A percentile compares a stretch with the other conserved stretches of the same genome.
Evolutionary conservation across 805 yeast genomes (phyloP).

Genomic region (Saccharomycopsis capsularis): DNA sequence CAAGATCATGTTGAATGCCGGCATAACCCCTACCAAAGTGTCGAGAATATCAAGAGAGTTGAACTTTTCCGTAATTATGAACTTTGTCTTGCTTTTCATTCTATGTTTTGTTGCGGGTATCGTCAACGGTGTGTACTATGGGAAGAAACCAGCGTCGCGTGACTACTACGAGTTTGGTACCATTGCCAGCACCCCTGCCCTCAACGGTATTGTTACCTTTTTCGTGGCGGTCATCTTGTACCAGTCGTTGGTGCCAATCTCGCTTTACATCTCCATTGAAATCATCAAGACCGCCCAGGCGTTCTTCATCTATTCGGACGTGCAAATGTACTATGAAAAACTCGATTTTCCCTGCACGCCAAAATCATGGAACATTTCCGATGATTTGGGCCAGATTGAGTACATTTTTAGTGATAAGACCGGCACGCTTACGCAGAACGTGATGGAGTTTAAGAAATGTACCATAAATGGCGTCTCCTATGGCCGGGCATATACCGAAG

Average conservation of each 20-base stretch:
- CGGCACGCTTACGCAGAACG: constrained; percentile 96
- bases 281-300: constrained; percentile 80
- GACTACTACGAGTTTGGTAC: constrained; percentile 64
- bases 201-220: constrained; percentile 64
- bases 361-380: constrained; percentile 78
- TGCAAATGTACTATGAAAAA: constrained; percentile 57
- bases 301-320: constrained; percentile 70
- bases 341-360: constrained; percentile 80
- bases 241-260: constrained; percentile 77
- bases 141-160: constrained; percentile 42
- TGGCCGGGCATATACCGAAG: constrained; percentile 80
- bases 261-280: constrained; percentile 74
- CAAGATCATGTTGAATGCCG: constrained; percentile 75
- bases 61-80: constrained; percentile 61
- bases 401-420: constrained; percentile 88
- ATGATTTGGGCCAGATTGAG: constrained; percentile 81
- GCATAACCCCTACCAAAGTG: constrained; percentile 69
- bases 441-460: constrained; percentile 81
- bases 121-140: constrained; percentile 62
- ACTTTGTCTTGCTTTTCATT: constrained; percentile 56
- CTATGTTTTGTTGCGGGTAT: constrained; percentile 66
- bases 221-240: constrained; percentile 72
- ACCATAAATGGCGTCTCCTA: constrained; percentile 66
- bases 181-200: constrained; percentile 55
- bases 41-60: constrained; percentile 69